Conservation (phyloP, 768 basidiomycete species). For the Kwoniella dejecticola region DNA sequence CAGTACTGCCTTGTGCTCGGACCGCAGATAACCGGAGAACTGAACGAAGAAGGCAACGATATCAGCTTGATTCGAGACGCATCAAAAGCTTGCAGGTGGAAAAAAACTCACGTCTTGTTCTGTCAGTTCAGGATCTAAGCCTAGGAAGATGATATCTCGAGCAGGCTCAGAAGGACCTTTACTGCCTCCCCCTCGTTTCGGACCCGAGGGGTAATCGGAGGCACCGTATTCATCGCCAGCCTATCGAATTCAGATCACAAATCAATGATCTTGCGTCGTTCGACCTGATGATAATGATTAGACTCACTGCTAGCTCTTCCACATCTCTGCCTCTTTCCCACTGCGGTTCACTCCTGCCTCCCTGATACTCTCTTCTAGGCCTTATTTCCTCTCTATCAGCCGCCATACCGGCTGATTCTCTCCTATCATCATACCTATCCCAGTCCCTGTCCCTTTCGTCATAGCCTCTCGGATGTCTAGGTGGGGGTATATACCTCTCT, state of each 20-base stretch:
- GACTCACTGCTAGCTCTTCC: slow-evolving; percentile 30
- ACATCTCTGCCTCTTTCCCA: slow-evolving; percentile 46
- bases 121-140: slow-evolving; percentile 85
- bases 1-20: slow-evolving; percentile 52
- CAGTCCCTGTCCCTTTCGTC: slow-evolving; percentile 10
- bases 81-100: not conserved
- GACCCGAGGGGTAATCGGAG: not conserved
- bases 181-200: slow-evolving; percentile 7
- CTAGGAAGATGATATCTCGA: slow-evolving; percentile 93
- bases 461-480: slow-evolving; percentile 14
- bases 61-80: not conserved
- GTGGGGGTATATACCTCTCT: slow-evolving; percentile 13
- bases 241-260: not conserved
- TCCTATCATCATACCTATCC: slow-evolving; percentile 12
- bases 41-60: not conserved
- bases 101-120: slow-evolving; percentile 74
- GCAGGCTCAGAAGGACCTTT: slow-evolving; percentile 74
- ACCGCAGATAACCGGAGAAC: slow-evolving; percentile 43
- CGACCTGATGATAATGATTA: not conserved
- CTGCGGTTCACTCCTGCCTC: slow-evolving; percentile 16
- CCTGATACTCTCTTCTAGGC: not conserved
- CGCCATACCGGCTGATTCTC: slow-evolving; percentile 24
- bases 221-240: slow-evolving; percentile 2
- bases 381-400: slow-evolving; percentile 36
- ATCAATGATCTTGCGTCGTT: slow-evolving; percentile 1